Evolutionary conservation across 805 yeast species (phyloP).

Genomic region (Nakazawaea wyomingensis): DNA sequence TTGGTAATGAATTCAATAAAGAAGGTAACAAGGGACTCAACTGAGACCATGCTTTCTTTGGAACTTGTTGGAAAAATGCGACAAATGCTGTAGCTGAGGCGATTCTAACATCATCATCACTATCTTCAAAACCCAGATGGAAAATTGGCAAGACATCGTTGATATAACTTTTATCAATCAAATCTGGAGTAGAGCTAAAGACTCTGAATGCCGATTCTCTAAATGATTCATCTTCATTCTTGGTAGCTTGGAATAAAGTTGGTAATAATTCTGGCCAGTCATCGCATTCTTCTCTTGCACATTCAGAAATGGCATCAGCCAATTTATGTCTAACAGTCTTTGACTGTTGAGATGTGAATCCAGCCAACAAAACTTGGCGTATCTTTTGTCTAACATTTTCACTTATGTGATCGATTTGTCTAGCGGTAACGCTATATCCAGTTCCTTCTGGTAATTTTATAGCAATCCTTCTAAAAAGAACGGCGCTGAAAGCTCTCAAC

Average conservation of each 20-base stretch:
- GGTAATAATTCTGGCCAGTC: constrained; percentile 79
- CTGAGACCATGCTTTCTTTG: constrained; percentile 71
- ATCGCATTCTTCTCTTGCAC: constrained; percentile 62
- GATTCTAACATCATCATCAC: constrained; percentile 77
- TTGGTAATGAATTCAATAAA: constrained; percentile 80
- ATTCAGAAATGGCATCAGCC: constrained; percentile 91
- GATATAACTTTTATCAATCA: constrained; percentile 57
- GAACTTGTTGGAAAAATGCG: constrained; percentile 77
- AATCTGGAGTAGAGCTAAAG: constrained; percentile 75
- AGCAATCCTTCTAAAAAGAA: constrained; percentile 82
- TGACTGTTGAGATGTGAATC: constrained; percentile 66
- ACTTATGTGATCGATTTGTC: constrained; percentile 70
- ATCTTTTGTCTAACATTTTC: constrained; percentile 56
- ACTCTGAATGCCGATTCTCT: constrained; percentile 92
- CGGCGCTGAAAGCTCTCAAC: constrained; percentile 74
- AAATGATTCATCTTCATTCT: constrained; percentile 50
- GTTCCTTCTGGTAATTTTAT: constrained; percentile 68
- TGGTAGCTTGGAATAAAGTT: constrained; percentile 63
- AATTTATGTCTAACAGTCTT: constrained; percentile 82
- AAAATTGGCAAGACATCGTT: constrained; percentile 62
- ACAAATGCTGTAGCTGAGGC: constrained; percentile 92
- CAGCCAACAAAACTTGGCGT: constrained; percentile 61
- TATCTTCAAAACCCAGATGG: constrained; percentile 75
- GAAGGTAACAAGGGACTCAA: constrained; percentile 79
- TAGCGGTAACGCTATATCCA: constrained; percentile 57